These are phyloP conservation scores for Diaporthe batatas DNA, from an alignment of 2,329 filamentous ascomycete species.

Conservation along the genomic window DNA sequence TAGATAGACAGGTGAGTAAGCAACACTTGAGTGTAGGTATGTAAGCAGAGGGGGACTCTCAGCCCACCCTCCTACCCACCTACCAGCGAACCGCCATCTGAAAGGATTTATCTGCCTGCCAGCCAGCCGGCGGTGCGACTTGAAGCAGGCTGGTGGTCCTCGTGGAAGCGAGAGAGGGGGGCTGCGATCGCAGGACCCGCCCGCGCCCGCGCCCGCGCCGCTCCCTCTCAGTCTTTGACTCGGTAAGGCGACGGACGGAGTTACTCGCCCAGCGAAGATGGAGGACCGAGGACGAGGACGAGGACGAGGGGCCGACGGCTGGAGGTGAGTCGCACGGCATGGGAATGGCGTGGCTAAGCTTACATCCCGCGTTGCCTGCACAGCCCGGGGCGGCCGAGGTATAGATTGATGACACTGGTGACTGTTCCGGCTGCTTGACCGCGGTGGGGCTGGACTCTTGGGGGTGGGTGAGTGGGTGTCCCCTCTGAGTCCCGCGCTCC, in stretches of 20 bases:
- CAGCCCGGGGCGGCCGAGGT: slow-evolving; percentile 7
- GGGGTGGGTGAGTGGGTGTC: too few relatives aligned
- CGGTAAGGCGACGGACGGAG: background rate
- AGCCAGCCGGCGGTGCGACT: background rate
- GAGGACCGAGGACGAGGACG: background rate
- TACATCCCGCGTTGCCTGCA: background rate
- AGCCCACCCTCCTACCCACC: background rate
- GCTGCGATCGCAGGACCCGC: background rate
- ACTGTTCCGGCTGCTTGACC: background rate
- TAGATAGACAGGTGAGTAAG: too few relatives aligned
- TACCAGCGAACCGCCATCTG: too few relatives aligned
- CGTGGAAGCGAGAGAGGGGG: too few relatives aligned
- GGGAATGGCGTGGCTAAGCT: background rate
- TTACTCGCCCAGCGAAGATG: background rate
- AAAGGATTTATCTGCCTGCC: background rate
- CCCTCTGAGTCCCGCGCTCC: background rate
- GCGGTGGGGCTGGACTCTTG: background rate
- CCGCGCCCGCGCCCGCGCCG: too few relatives aligned
- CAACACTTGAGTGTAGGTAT: too few relatives aligned
- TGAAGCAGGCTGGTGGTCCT: background rate
- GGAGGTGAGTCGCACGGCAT: slow-evolving; percentile 2
- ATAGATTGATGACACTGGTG: background rate
- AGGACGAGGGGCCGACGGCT: background rate
- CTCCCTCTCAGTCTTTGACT: too few relatives aligned
- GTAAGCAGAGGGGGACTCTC: background rate